Conservation (phyloP, 1,139 yeast species). For the Magnusiomyces suaveolens region DNA sequence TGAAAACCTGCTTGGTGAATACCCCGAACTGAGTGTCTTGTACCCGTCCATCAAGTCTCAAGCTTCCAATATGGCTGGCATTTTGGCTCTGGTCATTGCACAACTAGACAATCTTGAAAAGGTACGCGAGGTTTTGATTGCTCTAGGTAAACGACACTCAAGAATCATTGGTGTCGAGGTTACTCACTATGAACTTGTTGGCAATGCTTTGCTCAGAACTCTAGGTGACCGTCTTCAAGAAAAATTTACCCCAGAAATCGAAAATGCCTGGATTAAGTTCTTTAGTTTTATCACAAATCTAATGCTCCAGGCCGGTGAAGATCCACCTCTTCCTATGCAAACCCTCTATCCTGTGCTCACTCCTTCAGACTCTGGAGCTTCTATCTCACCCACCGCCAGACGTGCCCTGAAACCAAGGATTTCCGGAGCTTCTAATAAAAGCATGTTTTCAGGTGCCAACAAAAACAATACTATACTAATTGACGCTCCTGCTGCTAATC, state of each 20-base stretch:
- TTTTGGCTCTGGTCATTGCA: constrained; percentile 52
- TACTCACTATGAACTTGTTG: constrained; percentile 66
- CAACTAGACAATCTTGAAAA: constrained; percentile 36
- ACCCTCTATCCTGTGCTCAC: constrained; percentile 18
- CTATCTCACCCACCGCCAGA: constrained; percentile 10
- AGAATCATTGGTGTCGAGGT: constrained; percentile 69
- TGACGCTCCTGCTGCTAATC: no score
- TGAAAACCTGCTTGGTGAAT: constrained; percentile 47
- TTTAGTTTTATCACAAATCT: constrained; percentile 49
- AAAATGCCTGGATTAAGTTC: constrained; percentile 61
- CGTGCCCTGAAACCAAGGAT: constrained; percentile 16
- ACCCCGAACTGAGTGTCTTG: constrained; percentile 43
- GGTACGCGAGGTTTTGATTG: constrained; percentile 51
- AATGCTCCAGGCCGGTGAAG: constrained; percentile 54
- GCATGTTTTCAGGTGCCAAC: constrained; percentile 1
- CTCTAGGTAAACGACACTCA: constrained; percentile 66
- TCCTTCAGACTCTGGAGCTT: constrained; percentile 13
- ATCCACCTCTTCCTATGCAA: constrained; percentile 37
- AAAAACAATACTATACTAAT: no score
- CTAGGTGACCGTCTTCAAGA: constrained; percentile 57
- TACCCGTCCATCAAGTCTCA: constrained; percentile 62
- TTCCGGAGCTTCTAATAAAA: constrained; percentile 3
- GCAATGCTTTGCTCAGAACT: constrained; percentile 65
- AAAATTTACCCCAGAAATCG: constrained; percentile 41
- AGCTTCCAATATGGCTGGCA: constrained; percentile 74